Conservation (phyloP, 176 grass and related monocot species). For the Elymus sibiricus region DNA sequence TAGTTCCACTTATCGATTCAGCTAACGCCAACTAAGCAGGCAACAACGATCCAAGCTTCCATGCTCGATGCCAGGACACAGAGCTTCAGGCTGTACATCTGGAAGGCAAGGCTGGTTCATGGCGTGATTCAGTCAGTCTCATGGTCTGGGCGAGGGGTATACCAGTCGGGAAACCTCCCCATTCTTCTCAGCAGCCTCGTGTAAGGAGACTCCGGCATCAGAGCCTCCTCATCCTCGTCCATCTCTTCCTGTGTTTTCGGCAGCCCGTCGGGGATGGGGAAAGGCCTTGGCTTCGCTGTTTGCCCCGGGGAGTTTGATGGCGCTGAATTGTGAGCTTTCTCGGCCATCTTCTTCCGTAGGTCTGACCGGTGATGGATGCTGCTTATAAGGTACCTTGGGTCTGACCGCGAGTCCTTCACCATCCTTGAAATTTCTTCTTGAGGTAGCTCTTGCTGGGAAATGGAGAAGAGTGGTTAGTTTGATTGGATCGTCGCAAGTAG, state of each 20-base stretch:
- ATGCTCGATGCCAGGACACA: background rate
- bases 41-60: background rate
- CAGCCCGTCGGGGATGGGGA: constrained; percentile 66
- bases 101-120: background rate
- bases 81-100: background rate
- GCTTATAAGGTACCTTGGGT: constrained; percentile 47
- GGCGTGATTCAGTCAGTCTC: constrained; percentile 40
- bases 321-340: constrained; percentile 19
- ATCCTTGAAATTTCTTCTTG: constrained; percentile 45
- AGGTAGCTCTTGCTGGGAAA: constrained; percentile 48
- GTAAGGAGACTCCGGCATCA: constrained; percentile 70
- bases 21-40: background rate
- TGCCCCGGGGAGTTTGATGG: constrained; percentile 1
- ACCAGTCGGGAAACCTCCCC: constrained; percentile 73
- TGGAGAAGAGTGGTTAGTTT: background rate
- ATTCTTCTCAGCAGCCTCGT: constrained; percentile 66
- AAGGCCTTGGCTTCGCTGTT: constrained; percentile 29
- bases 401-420: constrained; percentile 45
- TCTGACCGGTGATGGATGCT: constrained; percentile 49
- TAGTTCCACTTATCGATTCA: background rate
- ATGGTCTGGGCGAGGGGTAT: constrained; percentile 55
- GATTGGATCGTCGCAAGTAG: background rate
- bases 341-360: constrained; percentile 41
- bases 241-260: constrained; percentile 72
- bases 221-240: constrained; percentile 52